Base-by-base conservation (phyloP, 2,329 filamentous ascomycete species). In the Pestalotiopsis fici region DNA sequence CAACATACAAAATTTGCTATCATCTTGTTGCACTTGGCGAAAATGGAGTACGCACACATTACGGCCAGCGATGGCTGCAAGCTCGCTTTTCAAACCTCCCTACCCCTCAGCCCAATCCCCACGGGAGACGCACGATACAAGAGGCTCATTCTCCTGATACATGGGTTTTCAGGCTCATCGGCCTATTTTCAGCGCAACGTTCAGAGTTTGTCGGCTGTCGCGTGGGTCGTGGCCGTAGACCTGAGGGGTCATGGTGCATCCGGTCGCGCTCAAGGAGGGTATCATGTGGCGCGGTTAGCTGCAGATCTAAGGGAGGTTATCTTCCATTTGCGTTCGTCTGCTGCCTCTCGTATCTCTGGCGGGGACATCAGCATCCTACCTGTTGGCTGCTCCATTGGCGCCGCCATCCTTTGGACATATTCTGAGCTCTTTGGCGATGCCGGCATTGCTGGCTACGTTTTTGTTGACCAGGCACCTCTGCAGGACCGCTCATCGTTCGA, bases 111-210 rank as follows among this genome's bases (percentile, higher is more conserved):
- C 23, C 11, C 31, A 35, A 35, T 6, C 31, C 6, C 47, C 31
- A 25, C 54, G 4, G 23, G 55, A 27, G 57, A 37, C 15, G 27
- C 28, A 71, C 67, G 69, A 28, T 69, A 71, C 67, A 54, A 60
- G 65, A 69, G 61, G 23, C 77, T 77, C 70, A 73, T 81, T 65
- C 69, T 82, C 47, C 75, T 82, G 47, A 72, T 82, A 59, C 80
- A 82, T 70, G 80, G 80, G 68, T 82, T 82, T 73, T 79, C 77
- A 70, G 80, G 80, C 15, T 79, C 77, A n/a, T 78, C 77, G 21
- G 74, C 71, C 39, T 82, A 82, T 70, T 82, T 81, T 71, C 68
- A 69, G 43, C 77, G 76, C 69, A 82, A 81, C 73, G 72, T 72
- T 67, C 63, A 64, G 13, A 66, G 69, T 2, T 73, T 82, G 11